Conservation (phyloP, 257 asterid species). For the Nicotiana attenuata region DNA sequence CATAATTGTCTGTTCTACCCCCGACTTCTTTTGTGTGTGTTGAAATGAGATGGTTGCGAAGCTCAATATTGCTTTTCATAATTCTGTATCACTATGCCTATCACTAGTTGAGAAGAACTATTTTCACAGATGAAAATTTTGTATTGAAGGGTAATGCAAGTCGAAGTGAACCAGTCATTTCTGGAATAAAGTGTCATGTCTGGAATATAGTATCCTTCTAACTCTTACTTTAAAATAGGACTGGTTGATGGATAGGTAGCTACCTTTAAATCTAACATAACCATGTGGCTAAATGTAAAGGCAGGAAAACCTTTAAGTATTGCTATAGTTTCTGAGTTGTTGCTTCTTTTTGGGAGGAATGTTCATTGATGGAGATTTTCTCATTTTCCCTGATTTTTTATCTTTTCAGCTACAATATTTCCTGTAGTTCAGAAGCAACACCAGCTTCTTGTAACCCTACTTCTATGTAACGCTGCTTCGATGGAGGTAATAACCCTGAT, state of each 20-base stretch:
- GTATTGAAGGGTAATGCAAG: not conserved
- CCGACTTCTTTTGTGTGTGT: not conserved
- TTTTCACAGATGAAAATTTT: too few species aligned
- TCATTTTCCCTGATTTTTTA: slow-evolving; percentile 6
- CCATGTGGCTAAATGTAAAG: not conserved
- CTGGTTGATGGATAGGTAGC: not conserved
- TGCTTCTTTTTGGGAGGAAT: not conserved
- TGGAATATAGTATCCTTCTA: not conserved
- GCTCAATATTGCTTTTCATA: not conserved
- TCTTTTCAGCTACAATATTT: slow-evolving; percentile 65
- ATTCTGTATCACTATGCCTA: not conserved
- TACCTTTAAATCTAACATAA: not conserved
- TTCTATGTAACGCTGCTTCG: slow-evolving; percentile 83
- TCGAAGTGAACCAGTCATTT: not conserved
- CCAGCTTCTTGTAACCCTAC: slow-evolving; percentile 95
- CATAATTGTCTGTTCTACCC: not conserved
- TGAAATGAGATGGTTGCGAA: not conserved
- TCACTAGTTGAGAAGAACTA: not conserved
- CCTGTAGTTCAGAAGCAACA: slow-evolving; percentile 98
- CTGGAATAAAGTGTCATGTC: not conserved
- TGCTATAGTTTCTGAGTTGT: not conserved
- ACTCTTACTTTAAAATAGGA: not conserved
- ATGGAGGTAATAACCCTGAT: slow-evolving; percentile 69
- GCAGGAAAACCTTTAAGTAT: not conserved
- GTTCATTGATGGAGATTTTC: not conserved